Conservation (phyloP, 805 yeast genomes). For the Metschnikowia borealis region DNA sequence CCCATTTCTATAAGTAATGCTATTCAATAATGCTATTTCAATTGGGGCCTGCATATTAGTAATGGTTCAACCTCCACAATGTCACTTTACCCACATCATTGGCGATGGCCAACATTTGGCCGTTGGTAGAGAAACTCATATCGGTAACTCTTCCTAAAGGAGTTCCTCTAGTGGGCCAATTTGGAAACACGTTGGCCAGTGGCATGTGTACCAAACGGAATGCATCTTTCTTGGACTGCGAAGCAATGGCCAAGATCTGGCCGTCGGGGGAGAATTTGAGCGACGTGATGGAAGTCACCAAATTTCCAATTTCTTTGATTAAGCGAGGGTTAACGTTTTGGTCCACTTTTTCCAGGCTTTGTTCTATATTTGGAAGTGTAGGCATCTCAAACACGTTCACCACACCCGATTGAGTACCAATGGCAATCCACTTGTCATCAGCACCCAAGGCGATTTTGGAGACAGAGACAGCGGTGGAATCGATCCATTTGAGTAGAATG, state of each 20-base stretch:
- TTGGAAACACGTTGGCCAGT: slow-evolving; percentile 75
- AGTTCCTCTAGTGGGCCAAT: slow-evolving; percentile 97
- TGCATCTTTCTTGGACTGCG: slow-evolving; percentile 82
- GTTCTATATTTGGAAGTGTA: too few species aligned
- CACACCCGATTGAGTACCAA: slow-evolving; percentile 85
- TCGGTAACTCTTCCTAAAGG: slow-evolving; percentile 93
- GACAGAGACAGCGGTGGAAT: slow-evolving; percentile 79
- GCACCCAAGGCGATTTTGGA: slow-evolving; percentile 77
- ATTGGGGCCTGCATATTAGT: slow-evolving; percentile 26
- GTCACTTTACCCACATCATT: slow-evolving; percentile 89
- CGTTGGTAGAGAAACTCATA: slow-evolving; percentile 72
- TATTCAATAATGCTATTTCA: too few species aligned
- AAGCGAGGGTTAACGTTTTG: slow-evolving; percentile 40
- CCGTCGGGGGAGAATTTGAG: slow-evolving; percentile 81
- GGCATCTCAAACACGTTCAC: slow-evolving; percentile 72
- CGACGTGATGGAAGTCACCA: slow-evolving; percentile 75
- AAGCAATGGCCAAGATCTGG: slow-evolving; percentile 80
- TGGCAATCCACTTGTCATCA: slow-evolving; percentile 75
- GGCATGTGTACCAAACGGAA: slow-evolving; percentile 84
- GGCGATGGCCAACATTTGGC: slow-evolving; percentile 83
- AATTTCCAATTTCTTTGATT: slow-evolving; percentile 63
- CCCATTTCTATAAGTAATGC: too few species aligned
- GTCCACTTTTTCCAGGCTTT: too few species aligned
- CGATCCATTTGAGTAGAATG: slow-evolving; percentile 71
- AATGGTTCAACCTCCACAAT: slow-evolving; percentile 84